Base-by-base conservation (phyloP, 495 filamentous ascomycete genomes). In the Penicillium crystallinum region DNA sequence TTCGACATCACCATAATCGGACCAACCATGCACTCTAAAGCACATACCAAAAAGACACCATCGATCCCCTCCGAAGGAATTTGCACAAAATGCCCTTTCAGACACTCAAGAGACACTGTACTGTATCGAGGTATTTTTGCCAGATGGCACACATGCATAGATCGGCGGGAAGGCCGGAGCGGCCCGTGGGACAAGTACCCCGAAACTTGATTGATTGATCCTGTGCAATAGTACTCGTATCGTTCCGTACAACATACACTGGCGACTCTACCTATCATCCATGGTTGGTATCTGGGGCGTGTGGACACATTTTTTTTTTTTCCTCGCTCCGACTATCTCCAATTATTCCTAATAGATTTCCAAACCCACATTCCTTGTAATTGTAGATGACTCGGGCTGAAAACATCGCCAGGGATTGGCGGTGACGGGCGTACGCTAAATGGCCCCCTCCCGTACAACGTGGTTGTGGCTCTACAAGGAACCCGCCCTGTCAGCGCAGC, bases 121-220 rank as follows among this genome's bases (percentile, higher is more conserved):
- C 40, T 27, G 23, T 43, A 29, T n/a, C 29, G 17, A 34, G 42
- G 46, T 48, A 48, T 48, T 37, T 51, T 38, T 57, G 33, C 51
- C 60, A 57, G 54, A 61, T 63, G 58, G 55, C 48, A 66, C 61
- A 69, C 65, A 66, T 75, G 71, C 71, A 73, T 69, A 72, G 72
- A 75, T 75, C 70, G 67, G 69, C 70, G 70, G 70, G 69, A 73
- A 64, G 62, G 61, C 66, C 72, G 72, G 72, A 59, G 69, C 72
- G 72, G 70, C 60, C 70, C 70, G 72, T 72, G 69, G 65, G 67
- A 71, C 67, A 59, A 62, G 62, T 65, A 65, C 54, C 60, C 63
- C 63, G 54, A 54, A 41, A 42, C 34, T 12, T 48, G 46, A 48
- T 48, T 48, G 45, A 48, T 37, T 48, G 38, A 48, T 29, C 33